Evolutionary conservation across 768 basidiomycete species (phyloP), one percentile per base, ranked within the genome.

Genomic region (Pisolithus marmoratus): DNA sequence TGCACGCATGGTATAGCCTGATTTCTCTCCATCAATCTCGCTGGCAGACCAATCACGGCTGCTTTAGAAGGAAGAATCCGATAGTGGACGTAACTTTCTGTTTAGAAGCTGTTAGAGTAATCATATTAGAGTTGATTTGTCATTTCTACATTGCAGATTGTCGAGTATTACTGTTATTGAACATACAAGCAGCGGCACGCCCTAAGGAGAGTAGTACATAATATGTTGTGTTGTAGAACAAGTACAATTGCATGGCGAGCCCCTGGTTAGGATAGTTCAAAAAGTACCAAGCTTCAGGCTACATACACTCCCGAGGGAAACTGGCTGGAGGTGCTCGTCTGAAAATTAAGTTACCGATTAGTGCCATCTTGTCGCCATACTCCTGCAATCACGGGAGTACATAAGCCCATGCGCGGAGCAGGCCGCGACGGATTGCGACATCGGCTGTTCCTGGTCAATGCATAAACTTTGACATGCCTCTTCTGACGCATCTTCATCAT

Each of bases 351-450:
- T 17, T 8, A 7, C 15, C 29, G n/a, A 55, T 58, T 36, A 65
- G 27, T 53, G 54, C 64, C 65, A 68, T 46, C 56, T 48, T 43
- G 54, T 52, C 54, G 60, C 59, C 38, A 61, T 42, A 53, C 56
- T 41, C 29, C 55, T 52, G 34, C 47, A 38, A 11, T 54, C 66
- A 44, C 52, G 53, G 26, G 65, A 46, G 58, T 48, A 64, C 52
- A 57, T 41, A 37, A 51, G 59, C 46, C 38, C 51, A 20, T 57
- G 55, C 55, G 50, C 38, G 48, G 65, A 54, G 50, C 54, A 31
- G n/a, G 55, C 38, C 27, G 53, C 62, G 53, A 36, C 46, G 20
- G 54, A 23, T 14, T 34, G 34, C 34, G 58, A 38, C 17, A n/a
- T 17, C 45, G 17, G 48, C 43, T 50, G 58, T 46, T 54, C 56